Percentiles rank a stretch among this genome's conserved stretches.
Conservation (phyloP, 345 rosid species). For the Aquilaria sinensis region DNA sequence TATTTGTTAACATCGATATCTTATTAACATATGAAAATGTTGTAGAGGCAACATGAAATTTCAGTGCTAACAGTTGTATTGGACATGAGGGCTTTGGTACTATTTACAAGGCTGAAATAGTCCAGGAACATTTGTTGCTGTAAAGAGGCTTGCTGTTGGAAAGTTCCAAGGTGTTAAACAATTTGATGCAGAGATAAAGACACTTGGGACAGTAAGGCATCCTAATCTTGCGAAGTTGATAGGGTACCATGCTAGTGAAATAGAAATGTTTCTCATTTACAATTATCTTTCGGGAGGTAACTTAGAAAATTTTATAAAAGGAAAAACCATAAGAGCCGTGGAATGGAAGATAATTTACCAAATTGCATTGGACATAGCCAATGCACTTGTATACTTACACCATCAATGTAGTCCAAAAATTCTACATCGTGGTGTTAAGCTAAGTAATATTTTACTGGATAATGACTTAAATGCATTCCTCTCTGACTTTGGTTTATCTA, state of each 20-base stretch:
- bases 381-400: conserved; percentile 35
- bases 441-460: conserved; percentile 35
- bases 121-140: conserved; percentile 34
- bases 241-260: conserved; percentile 58
- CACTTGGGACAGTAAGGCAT: conserved; percentile 48
- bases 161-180: conserved; percentile 59
- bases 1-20: conserved; percentile 35
- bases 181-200: conserved; percentile 51
- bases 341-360: conserved; percentile 34
- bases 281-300: conserved; percentile 66
- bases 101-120: conserved; percentile 47
- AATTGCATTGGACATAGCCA: conserved; percentile 33
- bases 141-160: conserved; percentile 54
- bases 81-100: conserved; percentile 68
- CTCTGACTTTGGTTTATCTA: conserved; percentile 36
- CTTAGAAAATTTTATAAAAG: conserved; percentile 50
- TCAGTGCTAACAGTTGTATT: conserved; percentile 44
- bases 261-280: conserved; percentile 58
- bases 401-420: conserved; percentile 29
- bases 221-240: conserved; percentile 48
- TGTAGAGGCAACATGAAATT: conserved; percentile 50
- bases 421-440: conserved; percentile 40
- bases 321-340: conserved; percentile 35
- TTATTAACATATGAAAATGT: conserved; percentile 44
- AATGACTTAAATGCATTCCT: conserved; percentile 27